These are phyloP conservation scores for Podaxis sp. DNA, from an alignment of 768 basidiomycete species.

Conservation along the genomic window DNA sequence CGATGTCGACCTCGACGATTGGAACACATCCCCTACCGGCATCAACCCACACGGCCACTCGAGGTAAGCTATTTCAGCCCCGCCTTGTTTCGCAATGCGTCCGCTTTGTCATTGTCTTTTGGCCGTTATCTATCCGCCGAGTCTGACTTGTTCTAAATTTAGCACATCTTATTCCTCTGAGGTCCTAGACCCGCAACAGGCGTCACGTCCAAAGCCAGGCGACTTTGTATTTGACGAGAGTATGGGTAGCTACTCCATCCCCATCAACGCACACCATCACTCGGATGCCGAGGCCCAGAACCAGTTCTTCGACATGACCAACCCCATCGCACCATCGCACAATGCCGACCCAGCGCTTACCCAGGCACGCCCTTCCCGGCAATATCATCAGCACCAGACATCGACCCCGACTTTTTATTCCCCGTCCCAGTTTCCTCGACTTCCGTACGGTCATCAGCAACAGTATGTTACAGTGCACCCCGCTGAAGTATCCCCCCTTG, in stretches of 20 bases:
- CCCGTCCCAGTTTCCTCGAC: neutral
- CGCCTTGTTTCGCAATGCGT: slow-evolving; percentile 1
- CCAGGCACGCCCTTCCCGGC: slow-evolving; percentile 13
- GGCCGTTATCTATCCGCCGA: slow-evolving; percentile 5
- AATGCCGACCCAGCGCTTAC: slow-evolving; percentile 1
- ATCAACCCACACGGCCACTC: slow-evolving; percentile 11
- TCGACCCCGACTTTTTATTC: slow-evolving; percentile 9
- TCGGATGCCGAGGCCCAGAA: neutral
- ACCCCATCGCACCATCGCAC: slow-evolving; percentile 3
- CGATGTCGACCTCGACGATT: slow-evolving; percentile 24
- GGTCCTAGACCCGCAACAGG: neutral
- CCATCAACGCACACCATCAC: slow-evolving; percentile 3
- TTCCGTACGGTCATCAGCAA: slow-evolving; percentile 3
- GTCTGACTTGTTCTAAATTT: slow-evolving; percentile 12
- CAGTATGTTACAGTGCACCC: slow-evolving; percentile 19
- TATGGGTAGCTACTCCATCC: slow-evolving; percentile 6
- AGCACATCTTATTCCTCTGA: slow-evolving; percentile 7
- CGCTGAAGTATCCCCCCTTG: slow-evolving; percentile 22
- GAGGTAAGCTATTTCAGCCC: slow-evolving; percentile 12
- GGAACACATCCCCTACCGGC: slow-evolving; percentile 14
- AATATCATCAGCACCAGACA: slow-evolving; percentile 12
- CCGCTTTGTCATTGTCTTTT: neutral
- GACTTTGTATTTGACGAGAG: slow-evolving; percentile 1
- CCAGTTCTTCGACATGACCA: slow-evolving; percentile 5
- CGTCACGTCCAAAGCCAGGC: slow-evolving; percentile 7